A percentile compares a stretch with the other conserved stretches of the same genome.
Evolutionary conservation across 768 basidiomycete species (phyloP).

Genomic region (Flagelloscypha sp.): DNA sequence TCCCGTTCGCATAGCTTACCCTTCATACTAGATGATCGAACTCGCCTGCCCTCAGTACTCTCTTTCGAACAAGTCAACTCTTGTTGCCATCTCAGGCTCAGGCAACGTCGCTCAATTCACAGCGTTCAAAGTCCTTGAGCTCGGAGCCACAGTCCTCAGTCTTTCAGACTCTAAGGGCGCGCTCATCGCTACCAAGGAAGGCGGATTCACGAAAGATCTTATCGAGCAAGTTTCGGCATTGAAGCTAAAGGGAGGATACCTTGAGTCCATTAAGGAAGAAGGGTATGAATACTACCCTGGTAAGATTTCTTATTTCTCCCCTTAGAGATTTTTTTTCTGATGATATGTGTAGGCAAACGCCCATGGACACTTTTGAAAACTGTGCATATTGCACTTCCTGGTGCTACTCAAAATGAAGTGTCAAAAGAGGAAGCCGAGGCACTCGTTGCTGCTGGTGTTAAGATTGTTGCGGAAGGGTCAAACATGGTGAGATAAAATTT

Average conservation of each 20-base stretch:
- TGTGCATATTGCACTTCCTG: slow-evolving; percentile 62
- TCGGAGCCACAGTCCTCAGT: slow-evolving; percentile 62
- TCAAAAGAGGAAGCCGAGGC: slow-evolving; percentile 62
- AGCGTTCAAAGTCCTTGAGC: slow-evolving; percentile 69
- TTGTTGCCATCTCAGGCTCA: slow-evolving; percentile 53
- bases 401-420: slow-evolving; percentile 67
- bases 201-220: slow-evolving; percentile 51
- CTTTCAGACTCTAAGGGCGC: slow-evolving; percentile 72
- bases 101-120: slow-evolving; percentile 75
- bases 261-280: slow-evolving; percentile 29
- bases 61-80: slow-evolving; percentile 35
- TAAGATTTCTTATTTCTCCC: slow-evolving; percentile 7
- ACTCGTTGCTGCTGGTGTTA: slow-evolving; percentile 57
- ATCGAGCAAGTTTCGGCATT: slow-evolving; percentile 43
- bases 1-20: background rate
- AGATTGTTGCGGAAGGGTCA: slow-evolving; percentile 69
- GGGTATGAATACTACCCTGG: slow-evolving; percentile 45
- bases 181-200: slow-evolving; percentile 38
- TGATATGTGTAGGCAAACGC: slow-evolving; percentile 34
- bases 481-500: slow-evolving; percentile 42
- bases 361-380: slow-evolving; percentile 61
- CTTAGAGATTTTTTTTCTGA: slow-evolving; percentile 8
- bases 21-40: slow-evolving; percentile 40
- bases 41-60: slow-evolving; percentile 50
- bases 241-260: slow-evolving; percentile 45